Evolutionary conservation across 1,139 yeast species (phyloP).

Genomic region (Suhomyces wounanorum): DNA sequence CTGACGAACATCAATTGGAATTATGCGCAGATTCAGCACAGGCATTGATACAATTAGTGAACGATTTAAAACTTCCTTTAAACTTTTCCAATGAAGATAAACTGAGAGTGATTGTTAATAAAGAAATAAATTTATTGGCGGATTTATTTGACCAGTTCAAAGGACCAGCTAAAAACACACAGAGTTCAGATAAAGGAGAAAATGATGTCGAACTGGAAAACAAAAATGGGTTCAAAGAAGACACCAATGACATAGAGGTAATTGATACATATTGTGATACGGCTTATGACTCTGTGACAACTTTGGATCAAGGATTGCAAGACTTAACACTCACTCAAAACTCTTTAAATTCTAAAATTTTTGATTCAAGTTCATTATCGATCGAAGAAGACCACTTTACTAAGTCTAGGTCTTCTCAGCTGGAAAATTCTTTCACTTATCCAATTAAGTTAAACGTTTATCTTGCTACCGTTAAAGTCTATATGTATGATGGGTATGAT

Average conservation of each 20-base stretch:
- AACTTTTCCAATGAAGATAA: conserved; percentile 58
- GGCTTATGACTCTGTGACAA: conserved; percentile 1
- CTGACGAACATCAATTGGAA: conserved; percentile 54
- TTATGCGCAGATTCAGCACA: conserved; percentile 87
- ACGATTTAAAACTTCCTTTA: conserved; percentile 72
- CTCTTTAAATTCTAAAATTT: not conserved
- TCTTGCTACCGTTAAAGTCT: conserved; percentile 47
- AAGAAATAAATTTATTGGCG: conserved; percentile 49
- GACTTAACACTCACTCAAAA: conserved; percentile 4
- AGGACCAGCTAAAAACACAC: not conserved
- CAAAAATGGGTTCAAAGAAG: not conserved
- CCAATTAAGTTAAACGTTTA: conserved; percentile 38
- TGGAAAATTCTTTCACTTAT: conserved; percentile 16
- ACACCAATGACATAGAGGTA: conserved; percentile 11
- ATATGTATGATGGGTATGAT: conserved; percentile 87
- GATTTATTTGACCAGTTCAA: conserved; percentile 45
- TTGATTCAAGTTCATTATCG: conserved; percentile 4
- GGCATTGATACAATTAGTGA: conserved; percentile 63
- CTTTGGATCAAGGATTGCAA: conserved; percentile 7
- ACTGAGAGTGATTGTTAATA: conserved; percentile 40
- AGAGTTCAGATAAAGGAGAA: not conserved
- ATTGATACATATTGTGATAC: conserved; percentile 28
- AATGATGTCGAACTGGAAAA: not conserved
- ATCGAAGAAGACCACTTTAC: conserved; percentile 53
- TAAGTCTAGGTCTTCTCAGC: conserved; percentile 6